phyloP scores from a whole-genome alignment of 768 basidiomycete genomes.

The Mrakia frigida region DNA sequence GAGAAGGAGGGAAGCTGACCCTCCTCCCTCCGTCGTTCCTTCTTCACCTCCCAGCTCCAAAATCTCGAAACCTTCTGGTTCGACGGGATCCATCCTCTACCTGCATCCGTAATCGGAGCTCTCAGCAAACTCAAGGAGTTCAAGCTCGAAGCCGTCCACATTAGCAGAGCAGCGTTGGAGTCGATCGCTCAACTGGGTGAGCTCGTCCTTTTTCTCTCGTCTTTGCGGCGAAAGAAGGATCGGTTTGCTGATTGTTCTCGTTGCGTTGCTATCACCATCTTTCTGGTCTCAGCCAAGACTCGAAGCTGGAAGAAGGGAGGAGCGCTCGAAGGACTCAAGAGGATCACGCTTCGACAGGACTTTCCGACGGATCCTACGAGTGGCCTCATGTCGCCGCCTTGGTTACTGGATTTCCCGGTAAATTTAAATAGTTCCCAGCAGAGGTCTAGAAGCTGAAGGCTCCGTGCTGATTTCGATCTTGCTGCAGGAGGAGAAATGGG shows the following conservation, averaged over 20 bases:
- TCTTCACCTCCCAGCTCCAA: too few relatives aligned
- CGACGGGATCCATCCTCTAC: not conserved
- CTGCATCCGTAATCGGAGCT: not conserved
- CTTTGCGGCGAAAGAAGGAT: too few relatives aligned
- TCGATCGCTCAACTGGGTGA: not conserved
- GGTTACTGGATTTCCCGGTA: not conserved
- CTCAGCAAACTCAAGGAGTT: not conserved
- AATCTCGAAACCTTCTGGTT: conserved; percentile 6
- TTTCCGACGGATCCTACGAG: not conserved
- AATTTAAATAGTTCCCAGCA: too few relatives aligned
- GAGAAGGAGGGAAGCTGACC: not conserved
- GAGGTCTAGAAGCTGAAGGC: too few relatives aligned
- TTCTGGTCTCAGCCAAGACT: not conserved
- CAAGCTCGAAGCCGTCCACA: not conserved
- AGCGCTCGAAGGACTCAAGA: conserved; percentile 1
- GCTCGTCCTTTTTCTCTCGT: not conserved
- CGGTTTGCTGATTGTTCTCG: too few relatives aligned
- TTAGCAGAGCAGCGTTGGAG: not conserved
- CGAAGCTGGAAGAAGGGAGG: conserved; percentile 10
- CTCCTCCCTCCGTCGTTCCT: not conserved
- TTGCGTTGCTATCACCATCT: not conserved
- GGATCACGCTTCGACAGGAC: not conserved
- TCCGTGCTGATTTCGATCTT: too few relatives aligned
- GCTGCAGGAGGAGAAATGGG: not conserved
- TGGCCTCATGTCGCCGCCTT: not conserved